Percentiles rank a stretch among this genome's conserved stretches.
Conservation (phyloP, 306 rosid genomes). For the Vigna reflexopilosa region DNA sequence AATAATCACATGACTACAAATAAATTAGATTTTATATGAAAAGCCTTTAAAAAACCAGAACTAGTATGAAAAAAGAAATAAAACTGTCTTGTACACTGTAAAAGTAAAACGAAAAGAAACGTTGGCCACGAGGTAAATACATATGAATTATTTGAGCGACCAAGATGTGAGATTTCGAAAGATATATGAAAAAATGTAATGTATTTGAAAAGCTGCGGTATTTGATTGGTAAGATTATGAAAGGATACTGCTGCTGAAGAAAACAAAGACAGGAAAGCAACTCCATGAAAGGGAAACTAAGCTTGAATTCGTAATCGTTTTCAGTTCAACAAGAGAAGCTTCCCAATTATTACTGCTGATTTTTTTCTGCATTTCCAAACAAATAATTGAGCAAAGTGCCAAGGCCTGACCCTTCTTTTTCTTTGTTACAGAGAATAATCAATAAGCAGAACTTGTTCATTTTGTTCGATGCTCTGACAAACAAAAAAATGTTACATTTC, state of each 20-base stretch:
- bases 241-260: slow-evolving; percentile 18
- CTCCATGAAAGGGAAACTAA: slow-evolving; percentile 40
- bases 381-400: too few relatives aligned
- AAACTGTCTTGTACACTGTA: too few relatives aligned
- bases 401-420: background rate
- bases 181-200: background rate
- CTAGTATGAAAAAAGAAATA: too few relatives aligned
- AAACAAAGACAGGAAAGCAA: slow-evolving; percentile 43
- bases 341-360: background rate
- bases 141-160: background rate
- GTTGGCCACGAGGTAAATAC: background rate
- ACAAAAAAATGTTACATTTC: background rate
- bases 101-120: too few relatives aligned
- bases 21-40: too few relatives aligned
- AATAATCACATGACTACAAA: too few relatives aligned
- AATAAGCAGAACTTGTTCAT: background rate
- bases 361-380: background rate
- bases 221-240: slow-evolving; percentile 26
- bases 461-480: too few relatives aligned
- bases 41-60: too few relatives aligned
- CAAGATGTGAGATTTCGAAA: background rate
- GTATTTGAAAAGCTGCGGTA: slow-evolving; percentile 10
- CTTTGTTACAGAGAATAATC: background rate
- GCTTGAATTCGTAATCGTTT: slow-evolving; percentile 33
- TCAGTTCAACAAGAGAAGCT: slow-evolving; percentile 34